phyloP scores from a whole-genome alignment of 768 basidiomycete species.

The Mrakia frigida region DNA sequence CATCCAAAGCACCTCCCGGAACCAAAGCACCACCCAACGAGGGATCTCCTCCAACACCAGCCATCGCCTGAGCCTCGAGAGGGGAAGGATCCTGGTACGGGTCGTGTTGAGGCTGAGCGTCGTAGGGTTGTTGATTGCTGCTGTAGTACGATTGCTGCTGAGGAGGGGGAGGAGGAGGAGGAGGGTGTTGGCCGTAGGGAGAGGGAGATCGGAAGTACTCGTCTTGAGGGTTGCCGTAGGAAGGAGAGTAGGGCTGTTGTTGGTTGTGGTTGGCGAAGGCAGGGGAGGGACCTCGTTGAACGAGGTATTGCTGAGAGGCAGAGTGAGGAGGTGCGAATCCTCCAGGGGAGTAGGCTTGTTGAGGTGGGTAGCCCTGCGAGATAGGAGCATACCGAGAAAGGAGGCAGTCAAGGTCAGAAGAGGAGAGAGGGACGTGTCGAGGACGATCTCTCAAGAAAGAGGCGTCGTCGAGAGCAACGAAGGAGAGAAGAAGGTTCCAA shows the following conservation, averaged over 20 bases:
- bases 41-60: neutral
- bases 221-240: neutral
- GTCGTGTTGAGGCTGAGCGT: neutral
- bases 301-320: conserved; percentile 15
- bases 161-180: neutral
- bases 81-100: conserved; percentile 1
- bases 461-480: neutral
- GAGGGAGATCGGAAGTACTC: neutral
- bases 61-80: neutral
- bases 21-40: neutral
- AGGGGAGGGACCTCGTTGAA: neutral
- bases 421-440: neutral
- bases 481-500: no score
- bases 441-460: neutral
- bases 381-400: neutral
- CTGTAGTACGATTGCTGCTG: conserved; percentile 23
- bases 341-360: conserved; percentile 1
- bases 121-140: neutral
- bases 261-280: neutral
- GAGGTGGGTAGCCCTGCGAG: conserved; percentile 6
- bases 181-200: conserved; percentile 1
- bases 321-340: conserved; percentile 2
- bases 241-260: neutral
- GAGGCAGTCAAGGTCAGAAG: neutral
- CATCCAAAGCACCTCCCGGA: conserved; percentile 5